Evolutionary conservation across 164 flowering plant genomes (phyloP), one percentile per base, ranked within the genome.

Genomic region (Tetracentron sinense): DNA sequence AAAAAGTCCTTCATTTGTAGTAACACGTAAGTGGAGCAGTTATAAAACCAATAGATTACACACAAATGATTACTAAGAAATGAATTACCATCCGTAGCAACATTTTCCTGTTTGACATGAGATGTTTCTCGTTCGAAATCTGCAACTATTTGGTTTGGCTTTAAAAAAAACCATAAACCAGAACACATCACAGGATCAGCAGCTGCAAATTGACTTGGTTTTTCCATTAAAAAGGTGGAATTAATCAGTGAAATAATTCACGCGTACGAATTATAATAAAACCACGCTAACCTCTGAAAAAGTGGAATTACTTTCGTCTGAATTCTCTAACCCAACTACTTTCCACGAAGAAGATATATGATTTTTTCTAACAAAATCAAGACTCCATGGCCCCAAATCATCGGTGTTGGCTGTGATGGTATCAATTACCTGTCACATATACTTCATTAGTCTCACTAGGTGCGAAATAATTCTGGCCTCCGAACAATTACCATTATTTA

Each of bases 301-400:
- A 33, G 77, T 62, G 17, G 64, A 60, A 68, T 70, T 72, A 30
- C 60, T 72, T 54, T 66, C 72, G 64, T 64, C 67, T 57, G 75
- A 29, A 60, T 67, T 72, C 50, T 79, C 84, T 54, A 69, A 63
- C n/a, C 82, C 88, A 61, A 48, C 75, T 71, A 80, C 56, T 72
- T 78, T 84, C 97, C 96, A 95, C 22, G 96, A 91, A 47, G 89
- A 85, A 66, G 97, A 81, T 69, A 85, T 69, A 63, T 81, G 74
- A 26, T 62, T 78, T 66, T 77, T 84, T 59, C 83, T 66, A 22
- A 85, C 67, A 70, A 72, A 66, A 80, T 91, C 95, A 79, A 94
- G 83, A 76, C 89, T 89, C 61, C 83, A 74, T 44, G 93, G 93
- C 28, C 85, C 96, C 72, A 83, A 63, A 65, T 89, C 92, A 67